phyloP scores from a whole-genome alignment of 352 stramenopile species.

The Thraustochytrium striatum region DNA sequence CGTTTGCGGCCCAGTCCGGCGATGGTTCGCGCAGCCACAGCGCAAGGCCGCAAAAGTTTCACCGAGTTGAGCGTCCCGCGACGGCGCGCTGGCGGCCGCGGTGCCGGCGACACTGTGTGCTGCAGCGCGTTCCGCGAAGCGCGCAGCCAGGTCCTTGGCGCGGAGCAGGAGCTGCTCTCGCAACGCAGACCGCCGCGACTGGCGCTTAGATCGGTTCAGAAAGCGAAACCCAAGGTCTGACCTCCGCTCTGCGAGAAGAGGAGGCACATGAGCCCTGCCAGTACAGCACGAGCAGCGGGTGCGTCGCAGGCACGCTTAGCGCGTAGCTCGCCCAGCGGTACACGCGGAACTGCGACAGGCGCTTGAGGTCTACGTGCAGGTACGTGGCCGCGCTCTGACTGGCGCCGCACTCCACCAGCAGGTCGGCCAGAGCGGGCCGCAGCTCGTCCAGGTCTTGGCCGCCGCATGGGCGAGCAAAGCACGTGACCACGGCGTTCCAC shows the following conservation, averaged over 20 bases:
- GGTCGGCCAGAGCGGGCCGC: not conserved
- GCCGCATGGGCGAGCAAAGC: not conserved
- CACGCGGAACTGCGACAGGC: constrained; percentile 29
- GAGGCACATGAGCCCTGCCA: not conserved
- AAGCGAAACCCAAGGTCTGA: constrained; percentile 13
- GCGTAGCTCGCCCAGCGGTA: constrained; percentile 35
- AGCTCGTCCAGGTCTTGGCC: not conserved
- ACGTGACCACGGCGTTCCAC: not conserved
- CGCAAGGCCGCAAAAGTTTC: not conserved
- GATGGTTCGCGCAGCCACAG: constrained; percentile 15
- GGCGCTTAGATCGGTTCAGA: not conserved
- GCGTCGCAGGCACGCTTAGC: not conserved
- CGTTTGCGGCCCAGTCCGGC: not conserved
- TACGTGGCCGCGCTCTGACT: not conserved
- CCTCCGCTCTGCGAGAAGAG: constrained; percentile 1
- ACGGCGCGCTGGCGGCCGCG: not conserved
- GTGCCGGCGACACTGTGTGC: not conserved
- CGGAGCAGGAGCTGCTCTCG: constrained; percentile 22
- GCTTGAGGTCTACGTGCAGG: constrained; percentile 15
- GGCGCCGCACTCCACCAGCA: no score
- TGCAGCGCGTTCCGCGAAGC: not conserved
- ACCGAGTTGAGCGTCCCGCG: not conserved
- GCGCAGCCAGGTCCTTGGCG: constrained; percentile 1
- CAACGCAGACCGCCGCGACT: constrained; percentile 1
- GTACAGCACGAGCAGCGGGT: constrained; percentile 27